Percentiles rank a stretch among this genome's conserved stretches.
Evolutionary conservation across 2,329 filamentous ascomycete genomes (phyloP).

Genomic region (Pseudocercospora cruenta): DNA sequence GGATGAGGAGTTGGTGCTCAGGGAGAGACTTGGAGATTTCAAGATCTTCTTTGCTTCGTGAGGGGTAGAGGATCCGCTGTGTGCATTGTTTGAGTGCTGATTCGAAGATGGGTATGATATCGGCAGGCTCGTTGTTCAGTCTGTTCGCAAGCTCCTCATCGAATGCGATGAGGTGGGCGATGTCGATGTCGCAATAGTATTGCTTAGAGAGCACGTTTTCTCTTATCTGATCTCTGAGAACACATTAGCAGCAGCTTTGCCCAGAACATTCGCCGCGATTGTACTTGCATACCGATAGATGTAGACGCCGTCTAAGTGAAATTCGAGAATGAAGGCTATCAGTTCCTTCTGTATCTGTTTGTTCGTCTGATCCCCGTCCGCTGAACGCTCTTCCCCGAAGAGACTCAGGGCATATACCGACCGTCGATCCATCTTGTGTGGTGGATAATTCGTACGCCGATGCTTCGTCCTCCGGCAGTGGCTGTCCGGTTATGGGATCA

Average conservation of each 20-base stretch:
- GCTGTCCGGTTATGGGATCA: slow-evolving; percentile 2
- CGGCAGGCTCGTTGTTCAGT: slow-evolving; percentile 84
- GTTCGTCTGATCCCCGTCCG: slow-evolving; percentile 41
- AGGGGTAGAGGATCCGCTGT: slow-evolving; percentile 88
- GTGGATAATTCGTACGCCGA: slow-evolving; percentile 9
- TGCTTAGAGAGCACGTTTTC: slow-evolving; percentile 94
- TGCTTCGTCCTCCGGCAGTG: slow-evolving; percentile 5
- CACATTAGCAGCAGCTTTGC: slow-evolving; percentile 36
- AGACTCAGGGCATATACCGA: slow-evolving; percentile 85
- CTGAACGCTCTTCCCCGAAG: slow-evolving; percentile 55
- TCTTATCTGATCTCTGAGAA: slow-evolving; percentile 80
- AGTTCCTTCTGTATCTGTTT: slow-evolving; percentile 73
- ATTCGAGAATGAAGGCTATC: slow-evolving; percentile 89
- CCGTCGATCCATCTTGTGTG: slow-evolving; percentile 74
- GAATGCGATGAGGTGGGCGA: slow-evolving; percentile 92
- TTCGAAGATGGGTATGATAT: slow-evolving; percentile 94
- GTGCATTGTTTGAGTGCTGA: slow-evolving; percentile 86
- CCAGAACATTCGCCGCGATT: background rate
- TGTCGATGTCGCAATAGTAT: slow-evolving; percentile 94
- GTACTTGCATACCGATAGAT: slow-evolving; percentile 73
- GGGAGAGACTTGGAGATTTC: slow-evolving; percentile 53
- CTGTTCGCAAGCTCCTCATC: slow-evolving; percentile 93
- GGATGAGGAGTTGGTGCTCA: slow-evolving; percentile 90
- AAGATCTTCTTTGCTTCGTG: slow-evolving; percentile 66
- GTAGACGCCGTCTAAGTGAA: slow-evolving; percentile 90